A percentile compares a stretch with the other conserved stretches of the same genome.
Conservation (phyloP, 176 grass and related monocot genomes). For the Luzula sylvatica region DNA sequence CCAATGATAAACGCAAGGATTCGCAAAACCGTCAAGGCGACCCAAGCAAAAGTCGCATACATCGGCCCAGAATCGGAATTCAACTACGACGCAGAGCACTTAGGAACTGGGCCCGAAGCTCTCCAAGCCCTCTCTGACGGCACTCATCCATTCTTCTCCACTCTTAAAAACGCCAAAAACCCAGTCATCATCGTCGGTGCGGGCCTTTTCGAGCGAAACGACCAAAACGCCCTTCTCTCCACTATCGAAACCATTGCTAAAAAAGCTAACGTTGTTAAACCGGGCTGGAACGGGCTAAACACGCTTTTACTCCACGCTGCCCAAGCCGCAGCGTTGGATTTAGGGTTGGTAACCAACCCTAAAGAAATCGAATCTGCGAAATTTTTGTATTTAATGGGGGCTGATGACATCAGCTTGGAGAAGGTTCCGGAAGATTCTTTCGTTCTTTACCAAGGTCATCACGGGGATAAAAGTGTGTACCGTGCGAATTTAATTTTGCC, state of each 20-base stretch:
- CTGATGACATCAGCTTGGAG: slow-evolving; percentile 75
- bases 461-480: slow-evolving; percentile 86
- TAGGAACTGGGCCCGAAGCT: slow-evolving; percentile 67
- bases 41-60: slow-evolving; percentile 84
- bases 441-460: slow-evolving; percentile 95
- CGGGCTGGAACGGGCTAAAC: slow-evolving; percentile 88
- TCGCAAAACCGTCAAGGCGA: slow-evolving; percentile 67
- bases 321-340: slow-evolving; percentile 87
- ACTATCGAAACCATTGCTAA: slow-evolving; percentile 60
- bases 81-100: slow-evolving; percentile 83
- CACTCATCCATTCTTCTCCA: slow-evolving; percentile 68
- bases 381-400: slow-evolving; percentile 95
- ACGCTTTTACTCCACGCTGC: slow-evolving; percentile 80
- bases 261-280: slow-evolving; percentile 54
- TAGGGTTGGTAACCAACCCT: slow-evolving; percentile 64
- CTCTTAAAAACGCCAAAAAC: slow-evolving; percentile 66
- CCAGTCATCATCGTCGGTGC: slow-evolving; percentile 86
- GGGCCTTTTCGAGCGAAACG: slow-evolving; percentile 71
- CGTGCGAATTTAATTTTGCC: slow-evolving; percentile 84
- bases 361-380: slow-evolving; percentile 64
- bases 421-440: slow-evolving; percentile 86
- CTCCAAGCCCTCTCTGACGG: slow-evolving; percentile 75
- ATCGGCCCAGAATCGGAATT: slow-evolving; percentile 81
- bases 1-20: slow-evolving; percentile 96
- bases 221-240: slow-evolving; percentile 67